Percentiles rank a stretch among this genome's conserved stretches.
These are phyloP conservation scores for Astragalus glycyphyllos DNA, from an alignment of 306 rosid genomes.

Conservation along the genomic window DNA sequence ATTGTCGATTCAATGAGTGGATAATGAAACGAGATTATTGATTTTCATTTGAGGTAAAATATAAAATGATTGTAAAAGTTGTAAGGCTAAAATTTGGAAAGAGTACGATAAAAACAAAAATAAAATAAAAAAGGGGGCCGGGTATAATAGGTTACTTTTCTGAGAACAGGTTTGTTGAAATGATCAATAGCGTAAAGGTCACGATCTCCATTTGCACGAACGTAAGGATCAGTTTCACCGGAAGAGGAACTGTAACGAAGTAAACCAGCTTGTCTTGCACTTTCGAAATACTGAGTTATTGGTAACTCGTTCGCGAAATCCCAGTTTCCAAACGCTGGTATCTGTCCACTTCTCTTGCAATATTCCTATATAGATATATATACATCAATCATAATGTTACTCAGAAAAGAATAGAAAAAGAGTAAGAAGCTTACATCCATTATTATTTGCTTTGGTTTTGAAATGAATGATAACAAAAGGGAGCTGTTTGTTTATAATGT, in stretches of 20 bases:
- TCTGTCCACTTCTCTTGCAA: conserved; percentile 69
- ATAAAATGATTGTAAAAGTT: neutral
- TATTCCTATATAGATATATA: conserved; percentile 42
- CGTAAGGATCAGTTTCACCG: conserved; percentile 63
- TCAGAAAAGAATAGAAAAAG: neutral
- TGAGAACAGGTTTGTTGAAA: conserved; percentile 49
- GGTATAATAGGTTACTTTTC: conserved; percentile 59
- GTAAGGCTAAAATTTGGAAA: neutral
- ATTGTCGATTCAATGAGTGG: neutral
- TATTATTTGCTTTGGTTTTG: neutral
- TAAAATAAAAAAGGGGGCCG: no score
- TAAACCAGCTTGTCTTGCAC: conserved; percentile 84
- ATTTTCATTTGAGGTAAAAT: neutral
- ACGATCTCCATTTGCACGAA: conserved; percentile 36
- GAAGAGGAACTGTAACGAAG: conserved; percentile 82
- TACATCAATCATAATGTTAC: neutral
- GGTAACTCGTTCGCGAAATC: conserved; percentile 80
- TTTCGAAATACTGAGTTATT: conserved; percentile 91
- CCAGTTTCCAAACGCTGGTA: conserved; percentile 96
- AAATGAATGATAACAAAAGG: neutral
- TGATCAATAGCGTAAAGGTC: conserved; percentile 71
- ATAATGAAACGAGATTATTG: no score
- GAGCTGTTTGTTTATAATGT: neutral
- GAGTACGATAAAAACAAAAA: no score
- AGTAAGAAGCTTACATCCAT: conserved; percentile 45